Evolutionary conservation across 2,329 filamentous ascomycete genomes (phyloP), one percentile per base, ranked within the genome.

Genomic region (Emmonsia crescens): DNA sequence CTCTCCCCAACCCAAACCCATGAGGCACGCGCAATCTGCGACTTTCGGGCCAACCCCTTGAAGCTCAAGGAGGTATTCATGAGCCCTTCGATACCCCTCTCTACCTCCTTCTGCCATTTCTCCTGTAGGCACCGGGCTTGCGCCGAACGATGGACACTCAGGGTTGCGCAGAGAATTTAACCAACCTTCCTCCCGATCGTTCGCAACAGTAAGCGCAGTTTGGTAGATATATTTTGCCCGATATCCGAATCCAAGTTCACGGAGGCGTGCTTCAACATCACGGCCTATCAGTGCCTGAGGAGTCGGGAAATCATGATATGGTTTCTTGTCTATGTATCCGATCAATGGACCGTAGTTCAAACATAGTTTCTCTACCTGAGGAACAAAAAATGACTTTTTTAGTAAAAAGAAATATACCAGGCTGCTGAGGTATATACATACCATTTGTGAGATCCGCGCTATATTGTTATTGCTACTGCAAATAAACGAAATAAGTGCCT

Each of bases 401-500:
- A 59, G 21, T 60, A 62, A 29, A 48, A 54, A 21, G 1, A 12
- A 42, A 29, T 27, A 38, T 59, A 9, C 6, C 19, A 40, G 3
- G 10, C 3, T 57, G 29, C 16, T 24, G 5, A 40, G n/a, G 5
- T 27, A 46, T 24, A 49, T 48, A 42, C 71, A 65, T 69, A 89
- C 91, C 94, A 99, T 99, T 75, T 95, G 89, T 5, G 89, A 93
- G 72, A 99, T 99, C 46, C 94, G 85, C 1, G 87, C 83, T 64
- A 99, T 99, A 72, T 99, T 96, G 77, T 99, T 99, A 76, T 99
- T 99, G 76, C 91, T 96, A 75, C 92, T 96, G 80, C 94, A 99
- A 66, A 99, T 99, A 75, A 99, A 99, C 61, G 89, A 87, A 29
- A 99, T 80, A 27, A 99, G 80, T 0, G 94, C 86, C 75, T 99